phyloP scores from a whole-genome alignment of 768 basidiomycete genomes.

The Naganishia friedmannii region DNA sequence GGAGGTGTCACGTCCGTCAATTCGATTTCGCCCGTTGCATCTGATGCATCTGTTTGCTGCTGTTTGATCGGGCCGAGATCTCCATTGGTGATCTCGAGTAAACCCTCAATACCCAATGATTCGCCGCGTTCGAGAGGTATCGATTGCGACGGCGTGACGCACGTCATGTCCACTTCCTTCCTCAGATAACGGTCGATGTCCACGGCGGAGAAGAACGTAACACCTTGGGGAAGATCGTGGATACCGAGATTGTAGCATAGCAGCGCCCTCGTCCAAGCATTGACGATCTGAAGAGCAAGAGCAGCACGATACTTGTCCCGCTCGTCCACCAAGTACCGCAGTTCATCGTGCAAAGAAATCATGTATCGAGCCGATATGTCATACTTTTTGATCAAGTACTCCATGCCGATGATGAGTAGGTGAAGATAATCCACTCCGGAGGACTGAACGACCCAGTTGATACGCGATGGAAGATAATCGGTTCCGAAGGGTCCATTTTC shows the following conservation, averaged over 20 bases:
- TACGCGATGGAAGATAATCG: constrained; percentile 90
- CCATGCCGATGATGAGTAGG: constrained; percentile 91
- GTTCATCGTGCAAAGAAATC: constrained; percentile 94
- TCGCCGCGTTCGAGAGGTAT: constrained; percentile 80
- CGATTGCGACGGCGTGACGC: constrained; percentile 89
- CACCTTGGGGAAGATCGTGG: constrained; percentile 90
- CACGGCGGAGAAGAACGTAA: constrained; percentile 95
- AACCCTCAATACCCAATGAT: constrained; percentile 66
- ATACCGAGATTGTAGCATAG: constrained; percentile 92
- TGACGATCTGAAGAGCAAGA: constrained; percentile 88
- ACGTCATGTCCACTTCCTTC: constrained; percentile 95
- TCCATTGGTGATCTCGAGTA: constrained; percentile 67
- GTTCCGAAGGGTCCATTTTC: constrained; percentile 60
- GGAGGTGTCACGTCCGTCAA: background rate
- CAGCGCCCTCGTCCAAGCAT: constrained; percentile 86
- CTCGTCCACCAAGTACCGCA: constrained; percentile 86
- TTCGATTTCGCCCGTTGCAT: background rate
- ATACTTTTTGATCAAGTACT: constrained; percentile 75
- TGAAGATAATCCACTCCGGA: constrained; percentile 98
- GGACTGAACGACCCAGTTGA: constrained; percentile 99
- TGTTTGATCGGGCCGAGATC: constrained; percentile 43
- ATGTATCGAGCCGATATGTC: constrained; percentile 86
- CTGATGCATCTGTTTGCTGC: background rate
- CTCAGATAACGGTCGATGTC: constrained; percentile 85
- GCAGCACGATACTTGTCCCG: constrained; percentile 86